Base-by-base conservation (phyloP, 768 basidiomycete species). In the Lentinula sp. region DNA sequence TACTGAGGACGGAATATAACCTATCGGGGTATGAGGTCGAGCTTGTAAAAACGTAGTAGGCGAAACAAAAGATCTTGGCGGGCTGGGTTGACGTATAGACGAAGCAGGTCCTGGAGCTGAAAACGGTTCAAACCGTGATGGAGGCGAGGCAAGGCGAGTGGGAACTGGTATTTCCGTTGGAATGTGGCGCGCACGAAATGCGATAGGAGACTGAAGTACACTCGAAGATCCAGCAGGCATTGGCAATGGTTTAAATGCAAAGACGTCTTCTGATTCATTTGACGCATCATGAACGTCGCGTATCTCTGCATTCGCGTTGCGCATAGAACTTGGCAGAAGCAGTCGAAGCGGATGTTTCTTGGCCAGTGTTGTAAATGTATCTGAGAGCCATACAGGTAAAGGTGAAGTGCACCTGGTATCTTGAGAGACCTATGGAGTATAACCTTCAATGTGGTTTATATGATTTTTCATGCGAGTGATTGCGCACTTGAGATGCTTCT, bases 371-470 rank as follows among this genome's bases (percentile, higher is more conserved):
- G 73, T 74, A 55, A 89, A 79, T 4, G 85, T 84, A 42, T 73
- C 67, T 28, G 75, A 73, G 13, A 88, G 77, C 87, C 87, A 89
- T 28, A 68, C 65, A 3, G 87, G 87, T 23, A 87, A 71, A 4
- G 74, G 64, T 45, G 72, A 71, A 45, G 60, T 61, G 61, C 61
- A 50, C 53, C 58, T 64, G 61, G 67, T 68, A 35, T 57, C 57
- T n/a, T 69, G 65, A 34, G 61, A 61, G 37, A 37, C 58, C 64
- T 60, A 23, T 37, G 23, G 40, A 52, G 32, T 31, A 21, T 42
- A 9, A 23, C 9, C 9, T 10, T 40, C 18, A 48, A 11, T 23
- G 16, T 11, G 40, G 43, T 45, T 1, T 28, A 16, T 11, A 34
- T 13, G 13, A 15, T 10, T 51, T 15, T 32, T 21, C 9, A 11